A percentile compares a stretch with the other conserved stretches of the same genome.
phyloP scores from a whole-genome alignment of 306 rosid species.

The Cajanus cajan region DNA sequence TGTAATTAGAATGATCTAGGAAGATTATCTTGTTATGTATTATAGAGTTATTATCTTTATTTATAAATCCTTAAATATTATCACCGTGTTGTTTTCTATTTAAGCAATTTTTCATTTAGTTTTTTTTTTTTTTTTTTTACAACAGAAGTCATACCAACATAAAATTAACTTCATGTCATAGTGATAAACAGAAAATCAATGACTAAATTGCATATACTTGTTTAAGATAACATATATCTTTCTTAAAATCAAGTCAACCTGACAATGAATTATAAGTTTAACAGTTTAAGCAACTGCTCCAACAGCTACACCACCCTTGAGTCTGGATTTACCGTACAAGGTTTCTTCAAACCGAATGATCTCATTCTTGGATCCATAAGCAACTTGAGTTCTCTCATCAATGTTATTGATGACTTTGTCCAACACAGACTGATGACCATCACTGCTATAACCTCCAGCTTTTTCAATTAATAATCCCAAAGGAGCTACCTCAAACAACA shows the following conservation, averaged over 20 bases:
- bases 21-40: not conserved
- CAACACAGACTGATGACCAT: slow-evolving; percentile 77
- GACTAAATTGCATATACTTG: slow-evolving; percentile 23
- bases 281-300: slow-evolving; percentile 71
- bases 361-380: slow-evolving; percentile 93
- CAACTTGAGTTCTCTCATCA: slow-evolving; percentile 96
- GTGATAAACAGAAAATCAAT: slow-evolving; percentile 22
- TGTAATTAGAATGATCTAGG: no score
- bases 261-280: slow-evolving; percentile 23
- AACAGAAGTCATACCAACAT: not conserved
- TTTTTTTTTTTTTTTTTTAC: not conserved
- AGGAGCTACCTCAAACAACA: slow-evolving; percentile 97
- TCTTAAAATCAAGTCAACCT: slow-evolving; percentile 9
- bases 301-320: slow-evolving; percentile 86
- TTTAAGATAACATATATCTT: slow-evolving; percentile 24
- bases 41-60: not conserved
- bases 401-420: slow-evolving; percentile 72
- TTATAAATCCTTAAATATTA: not conserved
- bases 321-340: slow-evolving; percentile 90
- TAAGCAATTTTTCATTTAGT: not conserved
- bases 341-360: slow-evolving; percentile 93
- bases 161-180: slow-evolving; percentile 18
- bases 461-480: slow-evolving; percentile 83
- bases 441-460: slow-evolving; percentile 97
- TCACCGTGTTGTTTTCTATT: not conserved